phyloP scores from a whole-genome alignment of 1,284 basidiomycete genomes.

The Malassezia vespertilionis region DNA sequence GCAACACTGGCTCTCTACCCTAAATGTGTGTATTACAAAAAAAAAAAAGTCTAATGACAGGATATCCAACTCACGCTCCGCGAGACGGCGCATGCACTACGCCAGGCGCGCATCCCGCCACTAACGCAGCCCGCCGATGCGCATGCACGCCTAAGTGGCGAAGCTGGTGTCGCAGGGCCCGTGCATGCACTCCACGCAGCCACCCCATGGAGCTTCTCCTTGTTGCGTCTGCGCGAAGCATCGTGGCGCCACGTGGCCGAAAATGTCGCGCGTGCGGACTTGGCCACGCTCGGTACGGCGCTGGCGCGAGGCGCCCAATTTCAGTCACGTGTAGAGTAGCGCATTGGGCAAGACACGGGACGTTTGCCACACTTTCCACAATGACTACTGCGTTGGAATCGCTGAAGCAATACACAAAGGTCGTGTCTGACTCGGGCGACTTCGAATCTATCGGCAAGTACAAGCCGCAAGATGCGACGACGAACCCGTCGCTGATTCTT shows the following conservation, averaged over 20 bases:
- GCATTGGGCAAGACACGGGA: neutral
- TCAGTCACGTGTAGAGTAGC: neutral
- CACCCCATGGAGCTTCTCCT: constrained; percentile 11
- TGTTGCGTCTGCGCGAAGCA: constrained; percentile 12
- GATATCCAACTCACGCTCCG: constrained; percentile 16
- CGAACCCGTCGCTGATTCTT: constrained; percentile 57
- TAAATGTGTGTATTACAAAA: constrained; percentile 6
- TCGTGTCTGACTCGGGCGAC: constrained; percentile 47
- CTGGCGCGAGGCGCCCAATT: neutral
- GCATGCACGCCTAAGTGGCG: constrained; percentile 12
- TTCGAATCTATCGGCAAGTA: constrained; percentile 45
- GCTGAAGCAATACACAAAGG: constrained; percentile 44
- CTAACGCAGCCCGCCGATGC: constrained; percentile 10
- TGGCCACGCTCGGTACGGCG: neutral
- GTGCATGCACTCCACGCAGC: neutral
- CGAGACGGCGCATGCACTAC: constrained; percentile 16
- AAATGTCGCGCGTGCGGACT: neutral
- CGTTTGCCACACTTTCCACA: constrained; percentile 4
- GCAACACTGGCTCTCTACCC: constrained; percentile 10
- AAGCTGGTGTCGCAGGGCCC: constrained; percentile 13
- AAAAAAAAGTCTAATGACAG: no score
- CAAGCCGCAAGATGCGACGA: constrained; percentile 48
- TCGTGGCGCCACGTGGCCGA: constrained; percentile 16
- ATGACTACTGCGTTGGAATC: constrained; percentile 33
- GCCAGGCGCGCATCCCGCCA: constrained; percentile 15